phyloP scores from a whole-genome alignment of 1,284 basidiomycete species.

The Puccinia polysora region DNA sequence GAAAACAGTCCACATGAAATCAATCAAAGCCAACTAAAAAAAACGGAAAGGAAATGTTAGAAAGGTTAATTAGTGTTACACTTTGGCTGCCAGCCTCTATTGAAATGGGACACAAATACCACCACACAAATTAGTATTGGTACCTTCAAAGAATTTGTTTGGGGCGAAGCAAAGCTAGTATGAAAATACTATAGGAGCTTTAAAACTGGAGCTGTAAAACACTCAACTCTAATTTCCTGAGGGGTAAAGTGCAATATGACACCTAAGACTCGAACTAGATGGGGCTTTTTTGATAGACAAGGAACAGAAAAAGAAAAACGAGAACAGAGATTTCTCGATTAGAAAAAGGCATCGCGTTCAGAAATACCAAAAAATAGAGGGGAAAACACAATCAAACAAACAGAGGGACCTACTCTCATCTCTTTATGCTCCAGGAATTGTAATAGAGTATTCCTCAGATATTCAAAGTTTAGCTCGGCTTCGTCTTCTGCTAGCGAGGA shows the following conservation, averaged over 20 bases:
- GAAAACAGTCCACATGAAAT: too few species aligned
- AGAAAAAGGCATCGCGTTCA: background rate
- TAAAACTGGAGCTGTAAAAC: background rate
- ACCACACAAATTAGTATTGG: background rate
- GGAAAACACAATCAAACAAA: background rate
- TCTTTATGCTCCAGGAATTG: constrained; percentile 88
- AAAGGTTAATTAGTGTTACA: background rate
- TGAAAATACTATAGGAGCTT: background rate
- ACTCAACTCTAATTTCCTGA: constrained; percentile 63
- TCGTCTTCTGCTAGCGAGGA: constrained; percentile 59
- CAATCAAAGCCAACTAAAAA: background rate
- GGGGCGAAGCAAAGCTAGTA: background rate
- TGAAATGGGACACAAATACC: background rate
- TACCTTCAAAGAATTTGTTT: background rate
- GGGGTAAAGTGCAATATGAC: constrained; percentile 89
- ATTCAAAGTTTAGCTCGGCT: constrained; percentile 90
- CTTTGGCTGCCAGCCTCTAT: constrained; percentile 27
- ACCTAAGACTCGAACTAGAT: constrained; percentile 79
- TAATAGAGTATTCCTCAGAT: constrained; percentile 83
- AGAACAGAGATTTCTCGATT: background rate
- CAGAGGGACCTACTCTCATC: constrained; percentile 66
- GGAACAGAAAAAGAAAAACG: background rate
- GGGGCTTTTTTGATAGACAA: constrained; percentile 68
- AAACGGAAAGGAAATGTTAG: too few species aligned
- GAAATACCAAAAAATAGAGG: constrained; percentile 49